Base-by-base conservation (phyloP, 768 basidiomycete species). In the Tylopilus balloui region DNA sequence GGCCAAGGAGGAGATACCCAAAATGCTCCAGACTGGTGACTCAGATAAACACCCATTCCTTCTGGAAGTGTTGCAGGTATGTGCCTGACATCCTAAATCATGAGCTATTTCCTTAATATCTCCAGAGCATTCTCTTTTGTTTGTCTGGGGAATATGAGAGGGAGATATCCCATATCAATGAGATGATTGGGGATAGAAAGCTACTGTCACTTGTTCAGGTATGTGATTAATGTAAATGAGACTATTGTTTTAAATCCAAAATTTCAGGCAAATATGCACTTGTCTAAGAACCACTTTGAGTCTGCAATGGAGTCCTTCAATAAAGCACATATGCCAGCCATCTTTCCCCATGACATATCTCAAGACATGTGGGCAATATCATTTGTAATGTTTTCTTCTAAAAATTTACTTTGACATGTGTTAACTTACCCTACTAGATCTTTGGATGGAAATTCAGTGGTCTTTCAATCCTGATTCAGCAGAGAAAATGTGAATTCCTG, bases 361-460 rank as follows among this genome's bases (percentile, higher is more conserved):
- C 38, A 14, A 20, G 56, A 58, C n/a, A 57, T 58, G 52, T 42
- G 48, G 46, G 50, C 42, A 0, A 35, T 58, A 2, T 28, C 48
- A 42, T 58, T 58, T 32, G 56, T 58, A 49, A 38, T 28, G 29
- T 45, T 10, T 24, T 52, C 21, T 8, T 19, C 13, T 11, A 4
- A 13, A 28, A 6, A 3, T 27, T 17, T 6, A 5, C 1, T 12
- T 17, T 20, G 20, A 38, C 5, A 4, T n/a, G 19, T 13, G 14
- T 43, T 57, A 19, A 58, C 24, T 13, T 27, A 5, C 0, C 10
- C 10, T 23, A 4, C n/a, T 47, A 58, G 57, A 43, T 58, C 11
- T 58, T 58, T 27, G 57, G 57, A 19, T 58, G 57, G 57, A 58
- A 58, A 10, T 58, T 58, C n/a, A 58, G 43, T 43, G 56, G 52